Evolutionary conservation across 2,329 filamentous ascomycete species (phyloP).

Genomic region (Colletotrichum sojae): DNA sequence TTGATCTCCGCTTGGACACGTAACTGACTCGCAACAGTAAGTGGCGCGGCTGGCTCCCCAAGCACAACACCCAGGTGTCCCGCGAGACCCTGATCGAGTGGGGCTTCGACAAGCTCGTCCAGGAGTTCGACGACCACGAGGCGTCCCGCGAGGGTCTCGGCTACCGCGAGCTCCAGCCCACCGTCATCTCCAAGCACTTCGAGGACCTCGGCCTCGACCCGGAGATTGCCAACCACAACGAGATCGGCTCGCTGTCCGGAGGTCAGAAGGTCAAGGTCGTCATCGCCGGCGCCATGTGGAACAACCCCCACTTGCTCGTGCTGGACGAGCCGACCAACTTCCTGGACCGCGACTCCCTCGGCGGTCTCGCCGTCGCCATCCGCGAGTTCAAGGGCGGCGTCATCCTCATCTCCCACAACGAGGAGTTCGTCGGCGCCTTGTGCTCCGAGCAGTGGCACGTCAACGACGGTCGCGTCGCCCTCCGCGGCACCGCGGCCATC

Average conservation of each 20-base stretch:
- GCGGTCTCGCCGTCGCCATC: conserved; percentile 96
- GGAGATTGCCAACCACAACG: conserved; percentile 98
- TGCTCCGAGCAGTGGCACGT: conserved; percentile 98
- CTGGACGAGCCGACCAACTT: conserved; percentile 99
- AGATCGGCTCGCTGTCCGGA: conserved; percentile 95
- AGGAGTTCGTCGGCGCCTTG: conserved; percentile 96
- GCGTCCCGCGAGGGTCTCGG: conserved; percentile 98
- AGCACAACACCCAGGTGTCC: conserved; percentile 93
- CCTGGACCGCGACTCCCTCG: conserved; percentile 96
- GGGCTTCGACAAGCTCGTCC: conserved; percentile 93
- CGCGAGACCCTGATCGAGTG: conserved; percentile 89
- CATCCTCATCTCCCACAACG: conserved; percentile 99
- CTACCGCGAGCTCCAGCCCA: conserved; percentile 92
- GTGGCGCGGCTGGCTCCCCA: conserved; percentile 90
- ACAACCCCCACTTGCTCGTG: conserved; percentile 97
- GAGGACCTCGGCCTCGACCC: conserved; percentile 96
- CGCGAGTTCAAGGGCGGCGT: conserved; percentile 98
- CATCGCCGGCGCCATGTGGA: conserved; percentile 96
- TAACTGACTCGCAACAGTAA: conserved; percentile 68
- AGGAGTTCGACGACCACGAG: conserved; percentile 99
- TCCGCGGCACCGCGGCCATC: conserved; percentile 83
- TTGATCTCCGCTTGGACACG: conserved; percentile 45
- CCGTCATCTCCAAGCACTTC: conserved; percentile 97
- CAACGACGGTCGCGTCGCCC: conserved; percentile 86
- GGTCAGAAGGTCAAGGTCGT: conserved; percentile 99